Percentiles rank a stretch among this genome's conserved stretches.
phyloP scores from a whole-genome alignment of 139 green algal genomes.

The Spirogloea muscicola region DNA sequence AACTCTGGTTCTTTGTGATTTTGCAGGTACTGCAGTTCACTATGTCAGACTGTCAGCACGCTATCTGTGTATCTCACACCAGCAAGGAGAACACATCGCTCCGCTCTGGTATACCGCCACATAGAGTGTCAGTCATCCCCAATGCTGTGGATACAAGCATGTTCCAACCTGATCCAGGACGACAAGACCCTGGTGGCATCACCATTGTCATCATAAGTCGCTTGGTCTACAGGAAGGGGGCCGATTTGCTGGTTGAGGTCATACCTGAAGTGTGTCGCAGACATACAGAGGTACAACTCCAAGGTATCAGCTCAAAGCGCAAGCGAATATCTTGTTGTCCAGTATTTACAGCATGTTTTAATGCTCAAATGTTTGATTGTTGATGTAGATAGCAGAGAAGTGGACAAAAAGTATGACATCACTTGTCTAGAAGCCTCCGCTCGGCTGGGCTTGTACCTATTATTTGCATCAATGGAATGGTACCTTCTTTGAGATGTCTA shows the following conservation, averaged over 20 bases:
- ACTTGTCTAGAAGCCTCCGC: no score
- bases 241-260: slow-evolving; percentile 83
- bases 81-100: slow-evolving; percentile 94
- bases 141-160: slow-evolving; percentile 84
- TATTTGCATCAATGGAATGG: no score
- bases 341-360: no score
- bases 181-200: slow-evolving; percentile 21
- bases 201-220: slow-evolving; percentile 77
- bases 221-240: slow-evolving; percentile 91
- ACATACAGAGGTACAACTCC: no score
- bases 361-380: no score
- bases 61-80: slow-evolving; percentile 93
- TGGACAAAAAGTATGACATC: no score
- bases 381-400: no score
- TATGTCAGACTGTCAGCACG: slow-evolving; percentile 49
- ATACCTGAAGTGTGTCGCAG: slow-evolving; percentile 71
- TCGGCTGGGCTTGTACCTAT: no score
- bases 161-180: slow-evolving; percentile 60
- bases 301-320: no score
- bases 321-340: no score
- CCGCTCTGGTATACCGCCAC: slow-evolving; percentile 68
- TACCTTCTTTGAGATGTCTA: no score
- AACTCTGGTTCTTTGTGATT: no score
- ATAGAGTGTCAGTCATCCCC: slow-evolving; percentile 86
- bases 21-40: slow-evolving; percentile 49